Percentiles rank a stretch among this genome's conserved stretches.
phyloP scores from a whole-genome alignment of 768 basidiomycete genomes.

The Chalciporus chontae region DNA sequence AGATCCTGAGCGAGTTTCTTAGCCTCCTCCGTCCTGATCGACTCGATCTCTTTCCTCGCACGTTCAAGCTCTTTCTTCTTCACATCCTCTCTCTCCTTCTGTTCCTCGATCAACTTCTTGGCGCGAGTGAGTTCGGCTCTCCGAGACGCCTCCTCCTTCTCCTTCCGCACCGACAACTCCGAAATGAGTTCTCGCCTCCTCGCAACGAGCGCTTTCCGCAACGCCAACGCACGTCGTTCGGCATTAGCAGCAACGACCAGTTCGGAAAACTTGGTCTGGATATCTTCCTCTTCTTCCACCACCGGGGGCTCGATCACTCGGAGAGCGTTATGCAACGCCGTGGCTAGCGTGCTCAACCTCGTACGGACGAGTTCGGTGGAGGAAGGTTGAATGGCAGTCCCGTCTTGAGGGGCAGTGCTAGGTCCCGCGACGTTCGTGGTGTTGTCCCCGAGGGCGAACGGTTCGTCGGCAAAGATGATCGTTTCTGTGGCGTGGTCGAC shows the following conservation, averaged over 20 bases:
- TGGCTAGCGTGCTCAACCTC: conserved; percentile 73
- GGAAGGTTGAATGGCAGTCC: conserved; percentile 66
- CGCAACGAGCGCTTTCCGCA: conserved; percentile 78
- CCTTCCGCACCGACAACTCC: conserved; percentile 80
- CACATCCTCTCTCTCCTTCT: conserved; percentile 57
- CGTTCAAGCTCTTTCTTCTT: conserved; percentile 71
- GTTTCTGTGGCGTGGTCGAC: conserved; percentile 87
- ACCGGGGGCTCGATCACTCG: conserved; percentile 43
- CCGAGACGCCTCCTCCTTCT: conserved; percentile 82
- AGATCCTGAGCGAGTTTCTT: conserved; percentile 84
- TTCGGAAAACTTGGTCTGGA: conserved; percentile 47
- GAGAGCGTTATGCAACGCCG: conserved; percentile 69
- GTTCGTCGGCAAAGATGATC: conserved; percentile 80
- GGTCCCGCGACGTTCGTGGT: conserved; percentile 20
- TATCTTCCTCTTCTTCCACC: conserved; percentile 42
- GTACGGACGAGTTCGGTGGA: conserved; percentile 71
- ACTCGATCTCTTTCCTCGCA: conserved; percentile 65
- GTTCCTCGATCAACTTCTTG: conserved; percentile 69
- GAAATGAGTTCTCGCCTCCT: conserved; percentile 81
- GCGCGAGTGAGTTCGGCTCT: conserved; percentile 64
- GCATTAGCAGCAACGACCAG: conserved; percentile 64
- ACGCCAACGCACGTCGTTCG: conserved; percentile 72
- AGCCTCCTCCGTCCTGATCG: conserved; percentile 63
- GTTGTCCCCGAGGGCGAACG: conserved; percentile 48
- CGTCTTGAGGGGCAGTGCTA: conserved; percentile 21